Percentiles rank a stretch among this genome's conserved stretches.
Conservation (phyloP, 345 rosid genomes). For the Gossypium rotundifolium region DNA sequence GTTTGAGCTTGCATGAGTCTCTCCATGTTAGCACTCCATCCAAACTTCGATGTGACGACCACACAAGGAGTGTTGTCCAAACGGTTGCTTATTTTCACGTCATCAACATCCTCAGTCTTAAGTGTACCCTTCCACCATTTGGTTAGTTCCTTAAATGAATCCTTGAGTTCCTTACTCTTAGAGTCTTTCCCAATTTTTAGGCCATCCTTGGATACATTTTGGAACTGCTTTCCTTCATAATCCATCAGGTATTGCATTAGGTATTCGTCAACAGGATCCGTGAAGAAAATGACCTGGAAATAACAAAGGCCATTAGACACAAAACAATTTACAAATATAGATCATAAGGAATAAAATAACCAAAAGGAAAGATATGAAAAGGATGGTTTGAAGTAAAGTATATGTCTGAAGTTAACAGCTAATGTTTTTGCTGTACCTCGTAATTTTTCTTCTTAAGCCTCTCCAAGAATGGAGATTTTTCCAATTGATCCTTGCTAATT, state of each 20-base stretch:
- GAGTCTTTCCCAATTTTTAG: slow-evolving; percentile 78
- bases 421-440: slow-evolving; percentile 40
- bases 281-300: slow-evolving; percentile 91
- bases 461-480: slow-evolving; percentile 94
- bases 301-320: background rate
- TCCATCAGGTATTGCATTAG: slow-evolving; percentile 99
- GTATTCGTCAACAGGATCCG: slow-evolving; percentile 94
- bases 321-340: background rate
- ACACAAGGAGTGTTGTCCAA: slow-evolving; percentile 93
- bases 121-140: slow-evolving; percentile 89
- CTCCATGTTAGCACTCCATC: slow-evolving; percentile 99
- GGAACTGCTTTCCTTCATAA: slow-evolving; percentile 87
- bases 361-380: background rate
- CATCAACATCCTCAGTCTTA: slow-evolving; percentile 77
- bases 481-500: slow-evolving; percentile 81
- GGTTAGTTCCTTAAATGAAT: slow-evolving; percentile 88
- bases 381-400: background rate
- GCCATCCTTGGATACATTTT: slow-evolving; percentile 95
- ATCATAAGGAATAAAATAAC: background rate
- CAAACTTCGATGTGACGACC: slow-evolving; percentile 87
- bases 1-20: slow-evolving; percentile 99
- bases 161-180: slow-evolving; percentile 79
- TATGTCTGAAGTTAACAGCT: background rate
- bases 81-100: slow-evolving; percentile 84
- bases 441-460: slow-evolving; percentile 90